Evolutionary conservation across 352 stramenopile genomes (phyloP), one percentile per base, ranked within the genome.

Genomic region (Globisporangium yorkense): DNA sequence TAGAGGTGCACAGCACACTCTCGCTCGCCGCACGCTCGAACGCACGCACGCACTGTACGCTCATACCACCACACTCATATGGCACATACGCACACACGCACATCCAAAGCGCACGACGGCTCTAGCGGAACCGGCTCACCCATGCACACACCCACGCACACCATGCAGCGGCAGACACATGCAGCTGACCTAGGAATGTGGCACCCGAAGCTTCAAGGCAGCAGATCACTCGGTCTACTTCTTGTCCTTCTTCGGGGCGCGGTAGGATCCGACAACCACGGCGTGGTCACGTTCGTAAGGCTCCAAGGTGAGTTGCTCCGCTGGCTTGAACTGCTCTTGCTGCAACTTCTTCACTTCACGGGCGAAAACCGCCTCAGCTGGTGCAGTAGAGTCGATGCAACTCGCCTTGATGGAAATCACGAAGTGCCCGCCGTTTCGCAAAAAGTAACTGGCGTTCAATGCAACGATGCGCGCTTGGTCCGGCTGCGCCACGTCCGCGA

Each of bases 341-440:
- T 98, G 94, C 57, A 99, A 83, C 80, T 99, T 99, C 77, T 97
- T 97, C 50, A 99, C 95, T 80, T 98, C 94, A 68, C 87, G 75
- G 51, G 92, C 91, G 70, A 99, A 99, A 0, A 99, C 97, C 18
- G 96, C 97, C 80, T 99, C 97, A 61, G 97, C 90, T 57, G 96
- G 80, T 43, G 97, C 96, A 47, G 97, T 99, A 31, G 94, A 99
- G 85, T 99, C 97, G 72, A 99, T 99, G 80, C 97, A 99, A 74
- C 82, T 98, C 54, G 97, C 97, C 86, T 99, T 99, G 85, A 99
- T 98, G 47, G 96, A 98, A 73, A 99, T 98, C 12, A 99, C 96
- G 54, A 98, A 98, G 87, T 99, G 96, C 61, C 97, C 97, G 61
- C 96, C 96, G 80, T 98, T 99, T 80, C 99, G 99, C 51, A 99